phyloP scores from a whole-genome alignment of 805 yeast genomes.

The Ogataea henricii region DNA sequence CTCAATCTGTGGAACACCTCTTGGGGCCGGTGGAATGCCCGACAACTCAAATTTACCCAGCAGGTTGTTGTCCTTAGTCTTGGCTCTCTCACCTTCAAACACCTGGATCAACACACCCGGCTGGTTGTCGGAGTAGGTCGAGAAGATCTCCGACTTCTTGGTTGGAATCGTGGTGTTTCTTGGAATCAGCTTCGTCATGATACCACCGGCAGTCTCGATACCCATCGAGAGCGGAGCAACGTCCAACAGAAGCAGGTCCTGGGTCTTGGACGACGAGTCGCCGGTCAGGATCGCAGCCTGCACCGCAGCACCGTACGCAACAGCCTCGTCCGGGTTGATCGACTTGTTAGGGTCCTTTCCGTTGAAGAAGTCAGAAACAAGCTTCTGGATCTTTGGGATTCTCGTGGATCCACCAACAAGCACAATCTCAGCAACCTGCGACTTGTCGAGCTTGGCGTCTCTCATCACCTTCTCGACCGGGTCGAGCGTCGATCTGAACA shows the following conservation, averaged over 20 bases:
- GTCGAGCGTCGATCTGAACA: conserved; percentile 90
- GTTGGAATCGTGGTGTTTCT: conserved; percentile 98
- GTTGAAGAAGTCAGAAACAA: conserved; percentile 93
- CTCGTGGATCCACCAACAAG: conserved; percentile 98
- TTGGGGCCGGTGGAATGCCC: conserved; percentile 98
- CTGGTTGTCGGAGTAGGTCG: conserved; percentile 97
- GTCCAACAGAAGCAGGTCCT: conserved; percentile 89
- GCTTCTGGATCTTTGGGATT: conserved; percentile 95
- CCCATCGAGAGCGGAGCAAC: conserved; percentile 97
- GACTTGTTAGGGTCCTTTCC: conserved; percentile 97
- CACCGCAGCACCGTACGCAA: conserved; percentile 98
- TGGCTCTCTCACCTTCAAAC: conserved; percentile 97
- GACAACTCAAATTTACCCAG: conserved; percentile 95
- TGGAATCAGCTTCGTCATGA: conserved; percentile 97
- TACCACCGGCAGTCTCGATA: conserved; percentile 99
- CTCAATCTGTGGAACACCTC: conserved; percentile 98
- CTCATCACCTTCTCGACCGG: conserved; percentile 95
- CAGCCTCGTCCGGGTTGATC: conserved; percentile 98
- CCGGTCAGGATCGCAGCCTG: conserved; percentile 97
- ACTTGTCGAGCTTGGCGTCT: conserved; percentile 88
- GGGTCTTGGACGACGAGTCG: conserved; percentile 91
- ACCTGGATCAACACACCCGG: conserved; percentile 98
- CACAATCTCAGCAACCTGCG: conserved; percentile 88
- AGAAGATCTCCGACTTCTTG: conserved; percentile 95
- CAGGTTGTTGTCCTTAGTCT: conserved; percentile 93